These are phyloP conservation scores for Asclepias syriaca DNA, from an alignment of 257 asterid species.

Conservation along the genomic window DNA sequence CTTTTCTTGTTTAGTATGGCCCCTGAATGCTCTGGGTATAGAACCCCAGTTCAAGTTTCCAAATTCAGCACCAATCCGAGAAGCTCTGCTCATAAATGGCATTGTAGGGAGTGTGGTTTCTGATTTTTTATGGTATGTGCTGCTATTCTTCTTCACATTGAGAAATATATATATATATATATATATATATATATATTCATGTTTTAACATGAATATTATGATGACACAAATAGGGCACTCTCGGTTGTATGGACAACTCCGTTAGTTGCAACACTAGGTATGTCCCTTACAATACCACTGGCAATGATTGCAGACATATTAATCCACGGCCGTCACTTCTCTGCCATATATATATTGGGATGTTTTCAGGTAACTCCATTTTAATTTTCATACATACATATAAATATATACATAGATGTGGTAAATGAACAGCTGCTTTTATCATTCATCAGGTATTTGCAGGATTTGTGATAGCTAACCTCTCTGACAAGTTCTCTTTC, in stretches of 20 bases:
- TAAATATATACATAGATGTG: too few species aligned
- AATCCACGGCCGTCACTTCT: conserved; percentile 63
- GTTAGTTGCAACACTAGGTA: conserved; percentile 72
- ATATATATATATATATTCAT: too few species aligned
- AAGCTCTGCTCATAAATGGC: conserved; percentile 61
- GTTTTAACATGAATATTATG: not conserved
- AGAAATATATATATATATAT: not conserved
- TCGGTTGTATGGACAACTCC: conserved; percentile 87
- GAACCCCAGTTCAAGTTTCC: conserved; percentile 71
- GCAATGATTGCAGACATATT: conserved; percentile 82
- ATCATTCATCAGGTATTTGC: conserved; percentile 55
- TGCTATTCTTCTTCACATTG: not conserved
- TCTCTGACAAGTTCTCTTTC: conserved; percentile 42
- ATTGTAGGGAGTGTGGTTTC: conserved; percentile 68
- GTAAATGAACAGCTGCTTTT: too few species aligned
- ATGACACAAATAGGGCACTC: conserved; percentile 47
- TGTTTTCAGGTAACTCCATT: conserved; percentile 51
- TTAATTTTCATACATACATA: too few species aligned
- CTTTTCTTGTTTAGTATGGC: conserved; percentile 37
- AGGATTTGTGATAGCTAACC: conserved; percentile 61
- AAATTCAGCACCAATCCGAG: conserved; percentile 46
- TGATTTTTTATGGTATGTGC: conserved; percentile 66
- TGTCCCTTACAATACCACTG: conserved; percentile 59
- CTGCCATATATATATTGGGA: conserved; percentile 58
- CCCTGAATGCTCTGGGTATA: conserved; percentile 60